Base-by-base conservation (phyloP, 129 eudicot species). In the Cynara cardunculus region DNA sequence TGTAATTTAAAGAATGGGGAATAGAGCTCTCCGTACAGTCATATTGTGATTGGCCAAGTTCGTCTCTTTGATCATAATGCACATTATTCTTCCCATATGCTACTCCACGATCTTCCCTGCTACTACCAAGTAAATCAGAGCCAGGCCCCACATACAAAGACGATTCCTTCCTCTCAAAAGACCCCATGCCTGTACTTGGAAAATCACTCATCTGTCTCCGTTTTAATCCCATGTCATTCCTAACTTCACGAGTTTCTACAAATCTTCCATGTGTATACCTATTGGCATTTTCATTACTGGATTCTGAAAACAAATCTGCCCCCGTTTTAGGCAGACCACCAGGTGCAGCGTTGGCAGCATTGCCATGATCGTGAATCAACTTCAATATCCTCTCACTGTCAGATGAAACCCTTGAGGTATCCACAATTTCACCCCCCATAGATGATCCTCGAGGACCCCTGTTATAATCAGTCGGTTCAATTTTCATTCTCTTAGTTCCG, bases 331-430 rank as follows among this genome's bases (percentile, higher is more conserved):
- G 53, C 46, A 30, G 4, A 66, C 44, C 81, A 2, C 64, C 67
- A 18, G 67, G n/a, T 49, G 25, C 16, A 4, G 46, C 32, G 32
- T 80, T 71, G 35, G 72, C 76, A 49, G 64, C 71, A 67, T 86
- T 82, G n/a, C 96, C 98, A 53, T 94, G 98, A 87, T 94, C 97
- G 31, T 88, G 95, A 79, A 94, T 89, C 86, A 91, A 76, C 74
- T 88, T 91, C 89, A 94, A 79, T 37, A 94, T 84, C 82, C 93
- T 86, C 84, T 94, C 95, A 71, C 82, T 88, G 3, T 76, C 90
- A 4, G 84, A 75, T 8, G 75, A 30, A 62, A 16, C 19, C 69
- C 56, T 41, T 1, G 81, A 78, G 1, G 78, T 27, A 73, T 74
- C 84, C 28, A 27, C 73, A 76, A 39, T 76, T 25, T 75, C 86